A percentile compares a stretch with the other conserved stretches of the same genome.
phyloP scores from a whole-genome alignment of 192 early-diverging fungal species.

The Mortierella alpina region DNA sequence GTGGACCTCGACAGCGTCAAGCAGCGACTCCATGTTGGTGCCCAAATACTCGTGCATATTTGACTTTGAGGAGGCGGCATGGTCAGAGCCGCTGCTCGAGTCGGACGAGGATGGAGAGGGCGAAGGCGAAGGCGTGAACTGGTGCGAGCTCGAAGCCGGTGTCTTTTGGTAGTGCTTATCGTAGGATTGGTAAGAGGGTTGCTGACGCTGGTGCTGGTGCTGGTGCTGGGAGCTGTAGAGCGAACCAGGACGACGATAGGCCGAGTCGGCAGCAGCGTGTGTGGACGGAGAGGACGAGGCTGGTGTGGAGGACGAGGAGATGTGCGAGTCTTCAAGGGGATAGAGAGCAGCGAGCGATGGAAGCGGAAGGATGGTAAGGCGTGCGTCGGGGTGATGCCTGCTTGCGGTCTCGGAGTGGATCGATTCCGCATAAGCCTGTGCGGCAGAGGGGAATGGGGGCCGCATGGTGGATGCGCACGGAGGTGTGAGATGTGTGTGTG shows the following conservation, averaged over 20 bases:
- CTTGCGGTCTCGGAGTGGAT: constrained; percentile 43
- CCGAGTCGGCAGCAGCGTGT: not conserved
- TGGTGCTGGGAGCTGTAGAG: constrained; percentile 10
- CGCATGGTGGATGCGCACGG: constrained; percentile 17
- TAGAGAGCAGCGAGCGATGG: constrained; percentile 53
- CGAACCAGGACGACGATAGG: constrained; percentile 1
- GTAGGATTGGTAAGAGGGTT: constrained; percentile 49
- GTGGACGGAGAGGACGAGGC: not conserved
- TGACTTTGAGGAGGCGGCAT: constrained; percentile 4
- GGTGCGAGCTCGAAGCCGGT: constrained; percentile 8
- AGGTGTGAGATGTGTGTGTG: not conserved
- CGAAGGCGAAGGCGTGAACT: constrained; percentile 1
- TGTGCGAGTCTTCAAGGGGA: constrained; percentile 29
- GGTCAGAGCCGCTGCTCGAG: not conserved
- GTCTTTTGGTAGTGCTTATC: constrained; percentile 32
- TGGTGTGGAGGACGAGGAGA: constrained; percentile 11
- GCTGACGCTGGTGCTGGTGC: constrained; percentile 11
- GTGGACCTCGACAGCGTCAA: constrained; percentile 47
- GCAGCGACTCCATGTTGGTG: constrained; percentile 50
- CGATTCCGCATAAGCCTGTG: constrained; percentile 49
- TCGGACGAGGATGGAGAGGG: not conserved
- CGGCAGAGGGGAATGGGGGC: constrained; percentile 47
- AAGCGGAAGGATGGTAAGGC: constrained; percentile 45
- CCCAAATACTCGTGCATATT: constrained; percentile 48
- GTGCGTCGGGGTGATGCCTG: constrained; percentile 45